These are phyloP conservation scores for Fonsecaea multimorphosa DNA, from an alignment of 2,329 filamentous ascomycete genomes.

Conservation along the genomic window DNA sequence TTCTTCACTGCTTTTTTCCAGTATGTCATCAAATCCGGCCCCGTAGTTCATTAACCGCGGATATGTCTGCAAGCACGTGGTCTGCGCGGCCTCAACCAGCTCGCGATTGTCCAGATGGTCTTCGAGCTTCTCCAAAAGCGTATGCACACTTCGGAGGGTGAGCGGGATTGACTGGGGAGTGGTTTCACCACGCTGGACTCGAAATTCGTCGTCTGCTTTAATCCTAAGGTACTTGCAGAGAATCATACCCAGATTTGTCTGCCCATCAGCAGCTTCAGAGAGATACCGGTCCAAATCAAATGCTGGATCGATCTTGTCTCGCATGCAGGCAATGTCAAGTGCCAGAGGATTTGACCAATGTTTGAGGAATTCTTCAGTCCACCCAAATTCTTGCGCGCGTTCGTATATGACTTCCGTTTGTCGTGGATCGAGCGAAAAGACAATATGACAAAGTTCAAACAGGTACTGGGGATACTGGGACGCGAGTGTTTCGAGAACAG, in stretches of 20 bases:
- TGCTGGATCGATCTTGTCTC: slow-evolving; percentile 71
- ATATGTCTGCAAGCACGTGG: slow-evolving; percentile 88
- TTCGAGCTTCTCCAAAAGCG: slow-evolving; percentile 78
- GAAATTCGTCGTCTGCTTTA: slow-evolving; percentile 81
- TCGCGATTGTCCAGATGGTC: slow-evolving; percentile 66
- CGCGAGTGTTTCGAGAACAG: slow-evolving; percentile 91
- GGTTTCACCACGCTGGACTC: slow-evolving; percentile 73
- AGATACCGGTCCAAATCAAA: slow-evolving; percentile 80
- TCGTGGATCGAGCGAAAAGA: slow-evolving; percentile 72
- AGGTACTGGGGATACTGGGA: slow-evolving; percentile 89
- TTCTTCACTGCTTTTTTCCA: slow-evolving; percentile 80
- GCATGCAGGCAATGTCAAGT: slow-evolving; percentile 83
- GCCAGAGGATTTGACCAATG: slow-evolving; percentile 78
- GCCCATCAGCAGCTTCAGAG: slow-evolving; percentile 57
- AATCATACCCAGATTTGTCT: slow-evolving; percentile 45
- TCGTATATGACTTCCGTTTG: slow-evolving; percentile 74
- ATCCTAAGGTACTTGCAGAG: slow-evolving; percentile 81
- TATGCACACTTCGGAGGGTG: slow-evolving; percentile 82
- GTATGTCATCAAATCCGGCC: slow-evolving; percentile 87
- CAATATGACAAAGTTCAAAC: slow-evolving; percentile 76
- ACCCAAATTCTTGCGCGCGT: slow-evolving; percentile 79
- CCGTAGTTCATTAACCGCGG: slow-evolving; percentile 96
- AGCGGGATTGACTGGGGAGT: slow-evolving; percentile 74
- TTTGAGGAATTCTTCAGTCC: slow-evolving; percentile 81
- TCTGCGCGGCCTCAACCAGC: slow-evolving; percentile 80